Conservation (phyloP, 306 rosid species). For the Citrullus amarus region DNA sequence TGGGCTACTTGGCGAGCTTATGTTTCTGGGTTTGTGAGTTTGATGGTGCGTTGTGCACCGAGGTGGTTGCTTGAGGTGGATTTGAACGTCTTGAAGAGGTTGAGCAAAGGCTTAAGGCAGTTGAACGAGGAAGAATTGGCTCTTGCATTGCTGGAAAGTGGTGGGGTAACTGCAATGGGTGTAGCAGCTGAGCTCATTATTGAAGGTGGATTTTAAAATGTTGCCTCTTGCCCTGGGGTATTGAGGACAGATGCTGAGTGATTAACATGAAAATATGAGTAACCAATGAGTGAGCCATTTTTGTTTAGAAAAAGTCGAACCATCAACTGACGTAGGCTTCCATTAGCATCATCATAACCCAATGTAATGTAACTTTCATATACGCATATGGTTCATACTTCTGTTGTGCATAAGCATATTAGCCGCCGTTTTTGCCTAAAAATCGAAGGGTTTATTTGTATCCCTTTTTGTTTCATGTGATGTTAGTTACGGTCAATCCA, state of each 20-base stretch:
- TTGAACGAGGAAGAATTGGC: slow-evolving; percentile 72
- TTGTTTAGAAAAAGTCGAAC: background rate
- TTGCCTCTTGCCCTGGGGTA: too few species aligned
- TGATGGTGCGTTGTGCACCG: slow-evolving; percentile 56
- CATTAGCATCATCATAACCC: background rate
- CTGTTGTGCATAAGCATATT: background rate
- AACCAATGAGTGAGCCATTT: background rate
- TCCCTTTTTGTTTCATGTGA: background rate
- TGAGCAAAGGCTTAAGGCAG: slow-evolving; percentile 53
- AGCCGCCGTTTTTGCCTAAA: background rate
- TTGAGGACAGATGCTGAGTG: too few species aligned
- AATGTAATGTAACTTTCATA: background rate
- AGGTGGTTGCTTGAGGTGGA: slow-evolving; percentile 56
- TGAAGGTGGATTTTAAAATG: slow-evolving; percentile 21
- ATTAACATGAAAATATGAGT: background rate
- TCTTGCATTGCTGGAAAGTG: slow-evolving; percentile 54
- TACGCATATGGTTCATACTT: background rate
- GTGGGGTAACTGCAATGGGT: slow-evolving; percentile 69
- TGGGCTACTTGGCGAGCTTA: slow-evolving; percentile 61
- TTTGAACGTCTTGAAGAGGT: slow-evolving; percentile 45
- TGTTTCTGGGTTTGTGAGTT: slow-evolving; percentile 53
- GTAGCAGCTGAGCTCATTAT: slow-evolving; percentile 67
- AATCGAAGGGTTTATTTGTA: background rate
- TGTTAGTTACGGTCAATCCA: background rate
- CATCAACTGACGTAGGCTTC: background rate